Base-by-base conservation (phyloP, 2,329 filamentous ascomycete genomes). In the Fusarium penzigii region DNA sequence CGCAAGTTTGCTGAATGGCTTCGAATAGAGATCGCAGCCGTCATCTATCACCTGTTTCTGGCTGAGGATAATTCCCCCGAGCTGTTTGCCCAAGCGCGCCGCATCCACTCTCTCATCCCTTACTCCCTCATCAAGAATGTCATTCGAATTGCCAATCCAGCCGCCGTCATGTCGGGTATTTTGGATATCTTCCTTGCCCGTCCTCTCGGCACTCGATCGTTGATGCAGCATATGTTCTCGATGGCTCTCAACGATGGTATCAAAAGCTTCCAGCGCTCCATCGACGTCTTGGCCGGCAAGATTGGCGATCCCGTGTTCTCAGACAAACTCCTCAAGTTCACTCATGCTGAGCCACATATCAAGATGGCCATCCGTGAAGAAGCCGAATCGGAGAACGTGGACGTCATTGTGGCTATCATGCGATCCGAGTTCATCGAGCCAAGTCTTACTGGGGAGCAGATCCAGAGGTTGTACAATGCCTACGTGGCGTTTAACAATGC, bases 1-100 rank as follows among this genome's bases (percentile, higher is more conserved):
- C 90, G 94, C 67, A 99, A 97, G 70, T 97, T 99, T 68, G 93
- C 93, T 16, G 94, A 99, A 71, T 99, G 94, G 94, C 78, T 97
- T 46, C 87, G 94, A 39, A 99, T 99, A 66, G 94, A 99, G 74
- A 87, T 99, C 44, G 94, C 94, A 20, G 94, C 94, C 39, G 97
- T 94, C 17, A 85, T 97, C 53, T 99, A 99, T 68, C 94, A 99
- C 70, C 79, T 99, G 34, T 99, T 99, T 79, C 81, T 99, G 42
- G 94, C 94, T 6, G 94, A 99, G 70, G 94, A 99, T 74, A 99
- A 99, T 71, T 97, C 93, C 0, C 92, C 94, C 1, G 94, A 99
- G 68, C 74, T 99, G 29, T 97, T 97, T 70, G 91, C 92, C 0
- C 94, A 99, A 72, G 87, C 89, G 5, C 96, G 93, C 74, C 85